Evolutionary conservation across 2,329 filamentous ascomycete genomes (phyloP).

Genomic region (Botrytis galanthina): DNA sequence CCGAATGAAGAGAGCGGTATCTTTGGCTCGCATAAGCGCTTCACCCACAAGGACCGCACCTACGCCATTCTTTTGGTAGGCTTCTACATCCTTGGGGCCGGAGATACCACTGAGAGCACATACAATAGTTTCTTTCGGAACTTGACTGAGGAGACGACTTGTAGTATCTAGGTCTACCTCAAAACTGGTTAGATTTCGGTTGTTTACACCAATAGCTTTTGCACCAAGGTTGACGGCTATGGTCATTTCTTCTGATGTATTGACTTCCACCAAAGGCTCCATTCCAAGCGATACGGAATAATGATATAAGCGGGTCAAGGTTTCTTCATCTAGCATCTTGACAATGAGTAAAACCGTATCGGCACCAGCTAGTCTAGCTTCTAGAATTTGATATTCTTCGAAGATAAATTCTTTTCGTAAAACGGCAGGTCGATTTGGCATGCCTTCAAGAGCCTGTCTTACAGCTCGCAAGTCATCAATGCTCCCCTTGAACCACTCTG

Average conservation of each 20-base stretch:
- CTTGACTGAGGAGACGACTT: constrained; percentile 80
- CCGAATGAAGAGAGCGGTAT: constrained; percentile 79
- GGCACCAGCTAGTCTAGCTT: constrained; percentile 87
- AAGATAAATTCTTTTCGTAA: constrained; percentile 97
- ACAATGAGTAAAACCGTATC: constrained; percentile 95
- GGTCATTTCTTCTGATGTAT: constrained; percentile 90
- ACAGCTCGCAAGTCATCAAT: constrained; percentile 90
- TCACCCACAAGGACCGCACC: constrained; percentile 93
- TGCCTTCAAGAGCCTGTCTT: constrained; percentile 80
- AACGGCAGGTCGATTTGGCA: constrained; percentile 89
- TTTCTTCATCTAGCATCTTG: constrained; percentile 84
- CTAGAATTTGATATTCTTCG: constrained; percentile 96
- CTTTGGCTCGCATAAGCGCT: constrained; percentile 86
- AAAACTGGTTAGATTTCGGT: constrained; percentile 93
- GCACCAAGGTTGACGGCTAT: constrained; percentile 82
- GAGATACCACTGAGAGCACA: constrained; percentile 95
- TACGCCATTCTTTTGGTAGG: constrained; percentile 85
- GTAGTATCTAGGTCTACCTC: constrained; percentile 95
- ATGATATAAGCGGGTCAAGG: constrained; percentile 75
- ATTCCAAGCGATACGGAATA: constrained; percentile 91
- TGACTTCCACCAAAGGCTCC: constrained; percentile 97
- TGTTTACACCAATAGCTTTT: constrained; percentile 95
- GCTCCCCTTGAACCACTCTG: constrained; percentile 98
- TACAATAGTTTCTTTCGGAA: constrained; percentile 80
- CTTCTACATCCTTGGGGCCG: constrained; percentile 79